Evolutionary conservation across 2,329 filamentous ascomycete genomes (phyloP), one percentile per base, ranked within the genome.

Genomic region (Nectriaceae sp.): DNA sequence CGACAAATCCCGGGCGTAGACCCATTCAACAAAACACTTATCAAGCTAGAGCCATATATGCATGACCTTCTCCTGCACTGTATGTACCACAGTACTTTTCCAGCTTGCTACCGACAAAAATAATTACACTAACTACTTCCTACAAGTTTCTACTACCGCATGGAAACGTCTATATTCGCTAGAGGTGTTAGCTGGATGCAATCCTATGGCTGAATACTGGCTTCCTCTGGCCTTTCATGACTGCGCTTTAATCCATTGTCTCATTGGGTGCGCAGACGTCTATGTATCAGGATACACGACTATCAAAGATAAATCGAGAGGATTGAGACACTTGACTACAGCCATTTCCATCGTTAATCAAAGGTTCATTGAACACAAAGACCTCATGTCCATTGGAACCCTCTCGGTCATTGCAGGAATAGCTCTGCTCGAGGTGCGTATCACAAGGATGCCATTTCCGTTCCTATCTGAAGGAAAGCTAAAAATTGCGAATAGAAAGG

Each of bases 191-290:
- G 40, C 26, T 3, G 40, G 40, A 19, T 42, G 40, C 16, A 42
- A 42, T 35, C 40, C 40, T 6, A 20, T 42, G 3, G n/a, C n/a
- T 4, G 40, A 42, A 11, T 42, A 42, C 26, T 42, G 40, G 40
- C 26, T 42, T 19, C 40, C 40, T 42, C 26, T 42, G 18, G 40
- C 40, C 19, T 42, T 42, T 21, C 40, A 33, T 6, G 40, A 42
- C 16, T 16, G 4, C 4, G 40, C 24, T 6, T 26, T 42, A 5
- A 8, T 42, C 8, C 40, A 42, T 20, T 33, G 15, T n/a, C 10
- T 42, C 26, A 42, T 42, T 20, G 40, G 24, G 15, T 42, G 40
- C 24, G 40, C 40, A 20, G 40, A 42, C 4, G 40, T 42, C 5
- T 42, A 33, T 18, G 18, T 21, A 10, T 42, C 24, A 4, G 40